Evolutionary conservation across 176 grass and related monocot genomes (phyloP).

Genomic region (Triticum aestivum): IWGSC_CS_RefSeq_v2.1 NC_057806.1:270903725-270904224

Average conservation of each 20-base stretch:
- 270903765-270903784: neutral
- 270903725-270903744: constrained; percentile 11
- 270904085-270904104: neutral
- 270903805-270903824: neutral
- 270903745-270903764: neutral
- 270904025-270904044: neutral
- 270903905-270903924: neutral
- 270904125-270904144: neutral
- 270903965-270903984: neutral
- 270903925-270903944: neutral
- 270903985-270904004: neutral
- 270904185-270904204: neutral
- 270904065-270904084: neutral
- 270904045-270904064: neutral
- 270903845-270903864: neutral
- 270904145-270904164: neutral
- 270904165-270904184: neutral
- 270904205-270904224: neutral
- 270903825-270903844: neutral
- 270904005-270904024: neutral
- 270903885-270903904: neutral
- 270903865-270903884: neutral
- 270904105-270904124: neutral
- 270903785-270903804: neutral
- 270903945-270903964: neutral